phyloP scores from a whole-genome alignment of 371 early-diverging fungal genomes.

The Encephalitozoon cuniculi region DNA sequence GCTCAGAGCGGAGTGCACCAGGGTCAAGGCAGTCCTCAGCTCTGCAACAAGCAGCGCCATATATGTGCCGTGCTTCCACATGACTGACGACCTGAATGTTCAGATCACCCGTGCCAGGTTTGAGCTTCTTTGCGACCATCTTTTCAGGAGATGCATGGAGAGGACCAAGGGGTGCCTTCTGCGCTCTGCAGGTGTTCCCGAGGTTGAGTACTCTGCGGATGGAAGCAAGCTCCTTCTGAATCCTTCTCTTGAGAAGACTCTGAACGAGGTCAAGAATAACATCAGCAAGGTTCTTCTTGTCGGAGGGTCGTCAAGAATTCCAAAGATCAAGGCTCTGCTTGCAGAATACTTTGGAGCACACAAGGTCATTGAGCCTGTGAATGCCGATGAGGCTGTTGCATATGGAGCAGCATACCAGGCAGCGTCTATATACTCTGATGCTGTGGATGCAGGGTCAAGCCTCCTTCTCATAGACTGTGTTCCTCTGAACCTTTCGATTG shows the following conservation, averaged over 20 bases:
- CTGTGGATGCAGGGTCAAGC: constrained; percentile 8
- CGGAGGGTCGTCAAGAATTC: constrained; percentile 61
- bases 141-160: constrained; percentile 42
- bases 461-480: constrained; percentile 48
- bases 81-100: constrained; percentile 65
- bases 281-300: constrained; percentile 57
- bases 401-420: constrained; percentile 59
- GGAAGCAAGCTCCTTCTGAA: constrained; percentile 29
- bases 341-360: constrained; percentile 47
- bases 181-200: background rate
- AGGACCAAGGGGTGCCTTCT: constrained; percentile 38
- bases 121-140: constrained; percentile 36
- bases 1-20: constrained; percentile 50
- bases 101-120: constrained; percentile 43
- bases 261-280: background rate
- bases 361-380: constrained; percentile 46
- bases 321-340: constrained; percentile 54
- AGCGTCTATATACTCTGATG: constrained; percentile 41
- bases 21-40: constrained; percentile 63
- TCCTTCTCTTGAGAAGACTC: constrained; percentile 28
- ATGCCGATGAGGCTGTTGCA: constrained; percentile 60
- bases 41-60: constrained; percentile 75
- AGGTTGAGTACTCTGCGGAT: constrained; percentile 33
- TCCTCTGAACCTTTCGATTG: constrained; percentile 58
- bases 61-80: constrained; percentile 69